Base-by-base conservation (phyloP, 768 basidiomycete genomes). In the Candolleomyces eurysporus region DNA sequence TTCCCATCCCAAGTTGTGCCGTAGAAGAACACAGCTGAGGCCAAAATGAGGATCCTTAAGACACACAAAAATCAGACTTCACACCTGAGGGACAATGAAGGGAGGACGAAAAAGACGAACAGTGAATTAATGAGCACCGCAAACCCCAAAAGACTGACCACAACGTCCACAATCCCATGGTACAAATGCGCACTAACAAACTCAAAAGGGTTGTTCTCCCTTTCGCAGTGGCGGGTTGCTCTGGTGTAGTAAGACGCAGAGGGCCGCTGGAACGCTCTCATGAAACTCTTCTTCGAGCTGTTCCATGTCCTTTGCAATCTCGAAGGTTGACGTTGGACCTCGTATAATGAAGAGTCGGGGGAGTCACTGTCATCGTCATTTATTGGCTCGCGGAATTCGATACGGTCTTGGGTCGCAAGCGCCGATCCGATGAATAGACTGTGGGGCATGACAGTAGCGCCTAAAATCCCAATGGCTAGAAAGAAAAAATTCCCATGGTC, bases 391-490 rank as follows among this genome's bases (percentile, higher is more conserved):
- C 72, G 70, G 42, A 73, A 73, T 1, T 77, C 75, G 14, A 92
- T 68, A 49, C 94, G 79, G 60, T 94, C 88, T 69, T 94, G 91
- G 0, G 92, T 94, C 2, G 93, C 89, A 5, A 97, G 84, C 32
- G 86, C 84, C 3, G 92, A 93, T 5, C 94, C 95, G 16, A 97
- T 79, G 78, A 91, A 94, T n/a, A 97, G 79, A 61, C 89, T 89
- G 72, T 96, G 94, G 0, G 94, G 94, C 94, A 96, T 96, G 61
- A 94, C 88, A 3, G 93, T 97, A 1, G 93, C 92, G 32, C 90
- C 89, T 1, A 91, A 68, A 54, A 92, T 87, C 42, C 90, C 90
- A 58, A 90, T 84, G 32, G 87, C 86, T 87, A 62, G 46, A 61
- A 36, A 30, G 51, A 49, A 31, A 40, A 42, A 45, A n/a, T n/a